Percentiles rank a stretch among this genome's conserved stretches.
Evolutionary conservation across 2,329 filamentous ascomycete species (phyloP).

Genomic region (Ophiostoma perfectum): DNA sequence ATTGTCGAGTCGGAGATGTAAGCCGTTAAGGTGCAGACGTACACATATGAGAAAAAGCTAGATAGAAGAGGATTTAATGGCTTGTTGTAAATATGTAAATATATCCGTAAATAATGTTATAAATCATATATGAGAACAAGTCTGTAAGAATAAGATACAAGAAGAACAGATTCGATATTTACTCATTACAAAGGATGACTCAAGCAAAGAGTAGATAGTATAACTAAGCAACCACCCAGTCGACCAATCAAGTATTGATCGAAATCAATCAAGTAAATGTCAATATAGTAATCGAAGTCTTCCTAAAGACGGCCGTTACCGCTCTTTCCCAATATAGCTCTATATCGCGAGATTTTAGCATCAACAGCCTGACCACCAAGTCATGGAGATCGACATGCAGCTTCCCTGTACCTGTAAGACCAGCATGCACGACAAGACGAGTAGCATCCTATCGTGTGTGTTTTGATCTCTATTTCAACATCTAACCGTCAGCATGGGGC

Average conservation of each 20-base stretch:
- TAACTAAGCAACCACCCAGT: too few species aligned
- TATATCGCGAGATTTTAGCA: neutral
- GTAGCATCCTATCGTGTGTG: too few species aligned
- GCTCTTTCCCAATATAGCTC: neutral
- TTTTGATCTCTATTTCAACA: neutral
- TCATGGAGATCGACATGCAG: neutral
- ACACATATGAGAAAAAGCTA: neutral
- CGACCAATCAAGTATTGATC: too few species aligned
- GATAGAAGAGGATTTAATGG: too few species aligned
- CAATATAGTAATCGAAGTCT: neutral
- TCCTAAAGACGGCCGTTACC: neutral
- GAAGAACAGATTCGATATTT: too few species aligned
- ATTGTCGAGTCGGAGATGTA: constrained; percentile 23
- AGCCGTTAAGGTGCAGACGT: neutral
- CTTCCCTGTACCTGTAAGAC: neutral
- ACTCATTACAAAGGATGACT: too few species aligned
- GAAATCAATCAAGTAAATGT: neutral
- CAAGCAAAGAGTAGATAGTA: too few species aligned
- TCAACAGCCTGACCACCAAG: neutral
- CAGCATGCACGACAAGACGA: neutral
- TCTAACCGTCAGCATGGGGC: neutral
- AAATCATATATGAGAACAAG: too few species aligned
- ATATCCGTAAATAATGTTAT: too few species aligned
- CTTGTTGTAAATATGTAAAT: too few species aligned
- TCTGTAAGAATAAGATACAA: too few species aligned